These are phyloP conservation scores for Ochetophila trinervis DNA, from an alignment of 306 rosid genomes.

Conservation along the genomic window DNA sequence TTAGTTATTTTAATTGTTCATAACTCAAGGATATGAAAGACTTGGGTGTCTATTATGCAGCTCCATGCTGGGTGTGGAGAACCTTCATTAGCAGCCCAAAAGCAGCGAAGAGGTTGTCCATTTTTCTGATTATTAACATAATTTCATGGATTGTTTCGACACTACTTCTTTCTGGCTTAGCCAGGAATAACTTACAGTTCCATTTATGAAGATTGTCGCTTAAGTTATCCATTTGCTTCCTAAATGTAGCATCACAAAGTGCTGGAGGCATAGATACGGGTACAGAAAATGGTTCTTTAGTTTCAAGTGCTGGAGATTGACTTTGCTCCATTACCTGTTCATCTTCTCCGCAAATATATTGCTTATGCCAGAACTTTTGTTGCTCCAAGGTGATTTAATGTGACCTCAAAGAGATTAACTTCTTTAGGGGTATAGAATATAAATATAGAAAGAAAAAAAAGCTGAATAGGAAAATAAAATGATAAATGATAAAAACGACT, in stretches of 20 bases:
- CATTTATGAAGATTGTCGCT: constrained; percentile 21
- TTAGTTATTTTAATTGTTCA: not conserved
- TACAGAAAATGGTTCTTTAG: constrained; percentile 52
- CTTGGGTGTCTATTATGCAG: constrained; percentile 42
- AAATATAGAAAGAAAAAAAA: no score
- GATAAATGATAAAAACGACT: no score
- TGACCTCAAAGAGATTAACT: no score
- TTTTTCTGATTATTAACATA: not conserved
- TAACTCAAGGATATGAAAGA: constrained; percentile 15
- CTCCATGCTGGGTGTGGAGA: constrained; percentile 72
- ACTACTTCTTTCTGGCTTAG: constrained; percentile 15
- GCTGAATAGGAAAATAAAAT: no score
- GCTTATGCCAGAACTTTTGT: constrained; percentile 81
- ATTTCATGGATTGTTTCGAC: not conserved
- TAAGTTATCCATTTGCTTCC: constrained; percentile 41
- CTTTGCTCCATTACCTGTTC: constrained; percentile 80
- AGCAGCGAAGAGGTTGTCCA: constrained; percentile 49
- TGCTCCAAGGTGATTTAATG: constrained; percentile 67
- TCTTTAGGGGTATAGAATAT: no score
- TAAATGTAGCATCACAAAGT: constrained; percentile 43
- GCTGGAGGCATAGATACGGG: constrained; percentile 41
- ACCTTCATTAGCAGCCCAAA: constrained; percentile 54
- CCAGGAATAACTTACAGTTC: constrained; percentile 20
- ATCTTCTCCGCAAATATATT: constrained; percentile 91
- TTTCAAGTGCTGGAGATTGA: constrained; percentile 63